Percentiles rank a stretch among this genome's conserved stretches.
These are phyloP conservation scores for Colletotrichum limetticola DNA, from an alignment of 2,329 filamentous ascomycete genomes.

Conservation along the genomic window DNA sequence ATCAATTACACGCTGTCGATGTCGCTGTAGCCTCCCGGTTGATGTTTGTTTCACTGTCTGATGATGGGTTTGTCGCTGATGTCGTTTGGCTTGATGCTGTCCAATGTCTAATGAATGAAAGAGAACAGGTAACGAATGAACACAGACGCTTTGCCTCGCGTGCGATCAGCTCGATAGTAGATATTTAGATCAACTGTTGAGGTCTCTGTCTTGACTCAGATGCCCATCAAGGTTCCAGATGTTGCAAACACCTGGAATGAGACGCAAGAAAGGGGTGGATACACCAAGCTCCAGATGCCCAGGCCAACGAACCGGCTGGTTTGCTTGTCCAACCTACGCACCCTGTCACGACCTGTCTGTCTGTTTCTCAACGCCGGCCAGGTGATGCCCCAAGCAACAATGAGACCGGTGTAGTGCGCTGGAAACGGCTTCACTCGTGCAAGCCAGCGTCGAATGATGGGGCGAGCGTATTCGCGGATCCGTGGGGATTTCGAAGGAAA, in stretches of 20 bases:
- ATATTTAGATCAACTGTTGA: constrained; percentile 27
- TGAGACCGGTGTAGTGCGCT: neutral
- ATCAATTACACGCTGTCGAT: constrained; percentile 2
- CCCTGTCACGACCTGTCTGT: neutral
- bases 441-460: constrained; percentile 3
- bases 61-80: neutral
- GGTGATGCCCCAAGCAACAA: neutral
- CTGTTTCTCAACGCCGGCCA: neutral
- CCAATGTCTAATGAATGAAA: neutral
- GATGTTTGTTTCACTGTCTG: neutral
- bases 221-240: constrained; percentile 31
- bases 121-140: neutral
- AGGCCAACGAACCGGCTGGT: neutral
- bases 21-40: neutral
- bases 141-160: neutral
- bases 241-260: constrained; percentile 21
- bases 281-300: constrained; percentile 5
- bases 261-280: constrained; percentile 16
- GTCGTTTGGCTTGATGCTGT: constrained; percentile 13
- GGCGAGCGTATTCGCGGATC: neutral
- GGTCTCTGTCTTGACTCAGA: constrained; percentile 26
- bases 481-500: constrained; percentile 3
- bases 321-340: constrained; percentile 13
- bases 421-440: constrained; percentile 4
- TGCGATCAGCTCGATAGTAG: constrained; percentile 17